Conservation (phyloP, 257 asterid genomes). For the Avicennia marina region DNA sequence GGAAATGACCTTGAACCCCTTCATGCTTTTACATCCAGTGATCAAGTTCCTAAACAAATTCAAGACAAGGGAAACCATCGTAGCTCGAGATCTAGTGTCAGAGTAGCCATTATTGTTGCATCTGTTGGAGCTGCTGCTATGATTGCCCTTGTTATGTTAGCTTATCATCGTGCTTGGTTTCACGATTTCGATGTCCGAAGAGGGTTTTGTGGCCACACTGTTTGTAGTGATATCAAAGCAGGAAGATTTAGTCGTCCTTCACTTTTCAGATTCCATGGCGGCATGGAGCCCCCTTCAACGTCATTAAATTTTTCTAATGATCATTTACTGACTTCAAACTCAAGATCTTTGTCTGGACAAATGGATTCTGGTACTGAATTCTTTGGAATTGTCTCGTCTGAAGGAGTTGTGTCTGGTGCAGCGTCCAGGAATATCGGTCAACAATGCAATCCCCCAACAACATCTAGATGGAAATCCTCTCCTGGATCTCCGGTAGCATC, state of each 20-base stretch:
- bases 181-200: conserved; percentile 44
- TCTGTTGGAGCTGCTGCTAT: conserved; percentile 61
- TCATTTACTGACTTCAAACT: conserved; percentile 58
- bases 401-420: conserved; percentile 28
- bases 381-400: conserved; percentile 35
- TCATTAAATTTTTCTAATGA: conserved; percentile 67
- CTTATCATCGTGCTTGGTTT: conserved; percentile 52
- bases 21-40: neutral
- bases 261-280: conserved; percentile 45
- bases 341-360: conserved; percentile 52
- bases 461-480: conserved; percentile 56
- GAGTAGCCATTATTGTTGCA: conserved; percentile 64
- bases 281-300: conserved; percentile 44
- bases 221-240: conserved; percentile 42
- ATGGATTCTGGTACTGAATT: conserved; percentile 48
- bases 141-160: conserved; percentile 60
- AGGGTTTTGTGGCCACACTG: conserved; percentile 42
- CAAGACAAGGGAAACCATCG: conserved; percentile 17
- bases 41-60: conserved; percentile 18
- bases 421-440: conserved; percentile 14
- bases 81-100: conserved; percentile 42
- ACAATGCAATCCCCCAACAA: conserved; percentile 34
- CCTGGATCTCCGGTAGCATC: conserved; percentile 62
- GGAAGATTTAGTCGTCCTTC: conserved; percentile 52
- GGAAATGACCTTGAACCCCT: conserved; percentile 36